These are phyloP conservation scores for Pisolithus sp. DNA, from an alignment of 768 basidiomycete genomes.

Conservation along the genomic window DNA sequence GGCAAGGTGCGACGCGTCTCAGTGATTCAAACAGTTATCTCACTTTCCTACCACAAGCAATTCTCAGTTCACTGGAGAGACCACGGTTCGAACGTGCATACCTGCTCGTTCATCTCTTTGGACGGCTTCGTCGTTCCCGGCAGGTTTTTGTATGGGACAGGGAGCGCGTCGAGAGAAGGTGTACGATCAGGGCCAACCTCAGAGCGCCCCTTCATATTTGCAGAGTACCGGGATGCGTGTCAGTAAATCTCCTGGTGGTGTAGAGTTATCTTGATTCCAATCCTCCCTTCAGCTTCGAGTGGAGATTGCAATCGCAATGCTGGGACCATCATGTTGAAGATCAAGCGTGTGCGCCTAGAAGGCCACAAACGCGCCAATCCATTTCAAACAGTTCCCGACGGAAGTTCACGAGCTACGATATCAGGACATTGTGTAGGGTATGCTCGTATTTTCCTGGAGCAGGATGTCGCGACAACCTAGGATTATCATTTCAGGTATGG, in stretches of 20 bases:
- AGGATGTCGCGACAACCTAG: slow-evolving; percentile 1
- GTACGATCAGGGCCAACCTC: slow-evolving; percentile 43
- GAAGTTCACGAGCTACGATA: slow-evolving; percentile 30
- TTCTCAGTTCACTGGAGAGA: slow-evolving; percentile 66
- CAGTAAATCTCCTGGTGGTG: slow-evolving; percentile 4
- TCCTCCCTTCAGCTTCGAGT: slow-evolving; percentile 5
- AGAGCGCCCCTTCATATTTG: slow-evolving; percentile 60
- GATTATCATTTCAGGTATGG: slow-evolving; percentile 40
- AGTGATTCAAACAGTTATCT: slow-evolving; percentile 1
- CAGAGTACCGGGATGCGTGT: slow-evolving; percentile 36
- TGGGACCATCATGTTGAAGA: slow-evolving; percentile 50
- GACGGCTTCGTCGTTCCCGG: slow-evolving; percentile 63
- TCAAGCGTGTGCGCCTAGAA: slow-evolving; percentile 30
- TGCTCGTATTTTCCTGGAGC: slow-evolving; percentile 2
- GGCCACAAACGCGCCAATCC: slow-evolving; percentile 37
- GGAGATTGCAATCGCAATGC: slow-evolving; percentile 29
- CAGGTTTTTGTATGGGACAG: slow-evolving; percentile 51
- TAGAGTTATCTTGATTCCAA: not conserved
- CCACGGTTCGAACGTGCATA: slow-evolving; percentile 44
- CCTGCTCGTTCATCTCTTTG: slow-evolving; percentile 56
- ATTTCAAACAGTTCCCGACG: slow-evolving; percentile 33
- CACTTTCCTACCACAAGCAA: slow-evolving; percentile 28
- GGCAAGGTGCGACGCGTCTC: slow-evolving; percentile 40
- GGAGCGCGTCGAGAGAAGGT: slow-evolving; percentile 47
- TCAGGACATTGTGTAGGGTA: slow-evolving; percentile 47